Evolutionary conservation across 768 basidiomycete genomes (phyloP).

Genomic region (Pleurotus salmoneostramineus): DNA sequence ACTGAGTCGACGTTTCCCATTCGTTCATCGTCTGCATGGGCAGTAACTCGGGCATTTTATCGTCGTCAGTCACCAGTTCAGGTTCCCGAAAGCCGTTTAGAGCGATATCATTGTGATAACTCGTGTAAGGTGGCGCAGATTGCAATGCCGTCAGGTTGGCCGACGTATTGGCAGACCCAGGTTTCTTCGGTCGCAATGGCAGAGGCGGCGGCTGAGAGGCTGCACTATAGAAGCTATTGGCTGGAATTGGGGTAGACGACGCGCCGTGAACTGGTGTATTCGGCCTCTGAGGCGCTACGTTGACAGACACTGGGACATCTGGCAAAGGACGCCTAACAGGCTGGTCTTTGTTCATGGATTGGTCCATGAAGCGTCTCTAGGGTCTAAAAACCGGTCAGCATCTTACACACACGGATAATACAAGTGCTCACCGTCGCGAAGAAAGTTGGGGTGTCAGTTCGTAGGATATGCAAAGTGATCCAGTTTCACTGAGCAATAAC

Average conservation of each 20-base stretch:
- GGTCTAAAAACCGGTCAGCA: no score
- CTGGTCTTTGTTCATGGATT: slow-evolving; percentile 14
- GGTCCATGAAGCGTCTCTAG: background rate
- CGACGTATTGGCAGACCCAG: slow-evolving; percentile 34
- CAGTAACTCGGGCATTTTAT: slow-evolving; percentile 33
- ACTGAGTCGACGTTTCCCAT: slow-evolving; percentile 13
- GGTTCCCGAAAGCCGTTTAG: slow-evolving; percentile 48
- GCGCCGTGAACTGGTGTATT: slow-evolving; percentile 32
- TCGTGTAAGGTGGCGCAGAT: slow-evolving; percentile 32
- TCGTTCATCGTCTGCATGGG: slow-evolving; percentile 18
- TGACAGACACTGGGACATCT: slow-evolving; percentile 24
- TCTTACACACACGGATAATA: no score
- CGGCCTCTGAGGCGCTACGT: slow-evolving; percentile 26
- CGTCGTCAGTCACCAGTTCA: slow-evolving; percentile 45
- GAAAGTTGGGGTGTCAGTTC: no score
- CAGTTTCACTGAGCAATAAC: background rate
- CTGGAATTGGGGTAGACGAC: slow-evolving; percentile 24
- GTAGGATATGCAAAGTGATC: background rate
- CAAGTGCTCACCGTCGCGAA: no score
- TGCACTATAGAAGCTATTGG: slow-evolving; percentile 33
- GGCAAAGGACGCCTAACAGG: slow-evolving; percentile 35
- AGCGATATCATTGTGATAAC: slow-evolving; percentile 19
- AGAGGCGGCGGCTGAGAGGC: slow-evolving; percentile 26
- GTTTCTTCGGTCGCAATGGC: slow-evolving; percentile 31
- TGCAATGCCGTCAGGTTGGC: slow-evolving; percentile 34